Evolutionary conservation across 805 yeast genomes (phyloP), one percentile per base, ranked within the genome.

Genomic region (Candida pini): DNA sequence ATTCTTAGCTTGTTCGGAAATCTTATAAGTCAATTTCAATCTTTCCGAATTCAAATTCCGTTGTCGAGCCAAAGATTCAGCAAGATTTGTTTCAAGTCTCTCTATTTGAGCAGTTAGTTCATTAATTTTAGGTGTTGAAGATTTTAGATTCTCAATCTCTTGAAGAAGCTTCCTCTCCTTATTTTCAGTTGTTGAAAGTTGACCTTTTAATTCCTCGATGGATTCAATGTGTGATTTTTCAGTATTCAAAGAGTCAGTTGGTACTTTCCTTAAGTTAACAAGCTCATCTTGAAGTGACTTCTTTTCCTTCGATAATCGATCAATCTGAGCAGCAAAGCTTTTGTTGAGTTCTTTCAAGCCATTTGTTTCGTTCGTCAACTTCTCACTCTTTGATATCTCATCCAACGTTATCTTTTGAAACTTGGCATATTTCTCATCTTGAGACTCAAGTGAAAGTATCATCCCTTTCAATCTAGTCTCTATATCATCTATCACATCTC

Each of bases 1-100:
- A 4, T 42, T n/a, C 52, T 21, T 33, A 4, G 13, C 41, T 7
- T 63, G 39, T 37, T 68, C 65, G 8, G 67, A 71, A 3, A 62
- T 58, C 31, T 70, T 52, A 15, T 59, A 57, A 9, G 53, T 59
- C 13, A 68, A 13, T 61, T 41, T 47, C 14, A 44, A 42, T 23
- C 42, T 42, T 22, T 42, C 51, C 2, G 45, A 45, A 18, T 39
- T 41, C 12, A 33, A 22, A 9, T 43, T 47, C 10, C 43, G 34
- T 28, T 41, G 49, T 17, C 33, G 35, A 15, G 38, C 29, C 25
- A 50, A 33, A 8, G 49, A 42, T 3, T 35, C 23, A 10, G 40
- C 32, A 20, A 46, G 31, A 14, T 41, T 32, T 2, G 32, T 32
- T 18, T 40, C 35, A 12, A 40, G 18, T 4, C 14, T 10, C 8